phyloP scores from a whole-genome alignment of 176 grass and related monocot genomes.

The Lolium perenne region DNA sequence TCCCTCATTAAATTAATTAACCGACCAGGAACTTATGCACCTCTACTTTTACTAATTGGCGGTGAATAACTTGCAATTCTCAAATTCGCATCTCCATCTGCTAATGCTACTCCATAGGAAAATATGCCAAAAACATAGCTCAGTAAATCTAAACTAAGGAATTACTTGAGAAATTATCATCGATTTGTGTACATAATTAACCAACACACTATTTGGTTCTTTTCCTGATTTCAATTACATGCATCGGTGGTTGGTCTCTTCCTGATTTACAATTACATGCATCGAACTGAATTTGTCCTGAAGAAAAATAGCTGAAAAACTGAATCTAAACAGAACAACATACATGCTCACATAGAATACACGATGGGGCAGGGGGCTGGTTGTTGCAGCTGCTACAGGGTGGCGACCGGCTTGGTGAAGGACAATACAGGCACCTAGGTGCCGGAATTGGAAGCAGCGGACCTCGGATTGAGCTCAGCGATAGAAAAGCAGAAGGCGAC shows the following conservation, averaged over 20 bases:
- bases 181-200: neutral
- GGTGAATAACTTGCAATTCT: slow-evolving; percentile 21
- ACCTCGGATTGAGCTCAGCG: too few relatives aligned
- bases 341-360: too few relatives aligned
- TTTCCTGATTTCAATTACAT: too few relatives aligned
- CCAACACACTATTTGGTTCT: neutral
- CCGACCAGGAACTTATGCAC: too few relatives aligned
- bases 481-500: too few relatives aligned
- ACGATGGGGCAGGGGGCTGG: too few relatives aligned
- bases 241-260: neutral
- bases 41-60: too few relatives aligned
- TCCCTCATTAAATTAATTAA: too few relatives aligned
- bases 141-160: neutral
- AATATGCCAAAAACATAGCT: neutral
- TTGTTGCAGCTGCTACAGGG: too few relatives aligned
- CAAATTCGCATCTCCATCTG: slow-evolving; percentile 24
- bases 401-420: too few relatives aligned
- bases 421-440: too few relatives aligned
- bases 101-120: neutral
- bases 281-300: neutral
- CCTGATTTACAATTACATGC: neutral
- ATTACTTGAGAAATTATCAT: neutral
- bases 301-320: neutral
- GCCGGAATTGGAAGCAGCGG: too few relatives aligned
- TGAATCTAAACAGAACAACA: neutral